Base-by-base conservation (phyloP, 306 rosid species). In the Calophaca sinica region DNA sequence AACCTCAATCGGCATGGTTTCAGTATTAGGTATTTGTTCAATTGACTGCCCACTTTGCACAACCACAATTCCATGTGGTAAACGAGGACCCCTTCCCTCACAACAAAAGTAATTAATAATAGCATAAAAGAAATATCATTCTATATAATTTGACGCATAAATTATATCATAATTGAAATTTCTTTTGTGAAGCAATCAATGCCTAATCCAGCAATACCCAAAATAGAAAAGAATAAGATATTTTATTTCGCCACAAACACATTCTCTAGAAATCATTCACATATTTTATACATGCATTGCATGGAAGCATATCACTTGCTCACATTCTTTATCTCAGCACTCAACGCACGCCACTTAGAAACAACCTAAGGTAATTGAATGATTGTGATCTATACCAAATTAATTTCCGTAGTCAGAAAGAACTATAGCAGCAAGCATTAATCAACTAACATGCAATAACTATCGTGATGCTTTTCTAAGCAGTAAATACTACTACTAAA, bases 361-460 rank as follows among this genome's bases (percentile, higher is more conserved):
- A 8, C 48, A 61, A 69, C 78, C 61, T 42, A 72, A 75, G 39
- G 50, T 15, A 32, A 38, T 62, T 62, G 14, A 32, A 45, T 51
- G 82, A 78, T 44, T n/a, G 14, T 51, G 77, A 82, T 72, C 44
- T 45, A 15, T 45, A 58, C 54, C 79, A 53, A 42, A 48, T 58
- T 20, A 42, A 48, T 67, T 82, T 67, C 12, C 58, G 35, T 59
- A 59, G 14, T 44, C n/a, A 50, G 45, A 75, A 68, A 9, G 33
- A 59, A 59, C 52, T 50, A 44, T 62, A 20, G 26, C 26, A 20
- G 26, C 1, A 20, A 20, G 26, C 26, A 20, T 20, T 62, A 69
- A 63, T 63, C 51, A 55, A 44, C 31, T n/a, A 46, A 46, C 38
- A 44, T 44, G 32, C 33, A 71, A 50, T 31, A 33, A 38, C 32